These are phyloP conservation scores for Beverwykella pulmonaria DNA, from an alignment of 495 filamentous ascomycete genomes.

Conservation along the genomic window DNA sequence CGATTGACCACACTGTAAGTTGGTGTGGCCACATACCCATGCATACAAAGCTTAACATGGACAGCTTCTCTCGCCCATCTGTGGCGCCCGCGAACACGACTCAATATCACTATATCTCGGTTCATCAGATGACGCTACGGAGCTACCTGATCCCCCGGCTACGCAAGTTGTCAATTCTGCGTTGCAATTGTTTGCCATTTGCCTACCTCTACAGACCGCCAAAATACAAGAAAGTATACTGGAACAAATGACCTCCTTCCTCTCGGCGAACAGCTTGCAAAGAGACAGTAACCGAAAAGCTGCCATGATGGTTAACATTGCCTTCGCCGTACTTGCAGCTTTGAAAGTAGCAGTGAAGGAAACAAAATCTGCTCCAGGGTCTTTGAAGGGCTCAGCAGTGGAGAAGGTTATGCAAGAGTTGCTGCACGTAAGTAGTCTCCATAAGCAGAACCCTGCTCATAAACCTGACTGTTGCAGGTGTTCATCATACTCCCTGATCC, in stretches of 20 bases:
- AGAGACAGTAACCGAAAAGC: slow-evolving; percentile 85
- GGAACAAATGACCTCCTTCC: slow-evolving; percentile 86
- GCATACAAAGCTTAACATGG: slow-evolving; percentile 4
- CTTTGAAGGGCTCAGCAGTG: slow-evolving; percentile 72
- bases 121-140: slow-evolving; percentile 44
- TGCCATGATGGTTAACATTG: slow-evolving; percentile 88
- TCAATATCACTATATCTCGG: slow-evolving; percentile 76
- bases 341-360: slow-evolving; percentile 85
- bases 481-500: slow-evolving; percentile 82
- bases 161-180: slow-evolving; percentile 94
- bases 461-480: slow-evolving; percentile 47
- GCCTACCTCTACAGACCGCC: slow-evolving; percentile 80
- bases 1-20: slow-evolving; percentile 67
- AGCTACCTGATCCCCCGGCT: slow-evolving; percentile 76
- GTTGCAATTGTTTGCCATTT: slow-evolving; percentile 87
- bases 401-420: slow-evolving; percentile 88
- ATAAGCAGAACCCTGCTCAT: background rate
- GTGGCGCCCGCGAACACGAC: slow-evolving; percentile 85
- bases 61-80: slow-evolving; percentile 71
- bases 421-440: slow-evolving; percentile 57
- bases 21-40: background rate
- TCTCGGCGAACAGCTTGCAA: slow-evolving; percentile 76
- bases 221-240: slow-evolving; percentile 95
- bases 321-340: slow-evolving; percentile 74
- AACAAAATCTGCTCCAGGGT: slow-evolving; percentile 68